These are phyloP conservation scores for Colletotrichum sp. DNA, from an alignment of 2,329 filamentous ascomycete genomes.

Conservation along the genomic window DNA sequence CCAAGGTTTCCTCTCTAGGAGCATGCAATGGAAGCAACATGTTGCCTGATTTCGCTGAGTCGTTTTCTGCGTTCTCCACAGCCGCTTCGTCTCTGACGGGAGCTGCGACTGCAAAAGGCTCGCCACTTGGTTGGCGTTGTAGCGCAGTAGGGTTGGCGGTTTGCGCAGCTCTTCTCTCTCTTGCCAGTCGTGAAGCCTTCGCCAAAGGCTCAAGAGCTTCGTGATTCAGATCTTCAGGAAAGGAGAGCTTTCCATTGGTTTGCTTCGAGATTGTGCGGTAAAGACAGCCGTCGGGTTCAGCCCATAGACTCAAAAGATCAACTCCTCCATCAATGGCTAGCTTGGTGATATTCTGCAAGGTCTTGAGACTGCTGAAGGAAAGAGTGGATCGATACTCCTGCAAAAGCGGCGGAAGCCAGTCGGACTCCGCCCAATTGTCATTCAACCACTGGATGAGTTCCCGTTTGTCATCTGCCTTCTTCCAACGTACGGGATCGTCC, in stretches of 20 bases:
- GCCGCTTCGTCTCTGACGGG: not conserved
- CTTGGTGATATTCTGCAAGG: not conserved
- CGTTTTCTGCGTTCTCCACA: not conserved
- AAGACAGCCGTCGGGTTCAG: slow-evolving; percentile 5
- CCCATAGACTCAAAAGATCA: slow-evolving; percentile 5
- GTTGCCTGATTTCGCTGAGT: not conserved
- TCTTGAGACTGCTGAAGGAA: not conserved
- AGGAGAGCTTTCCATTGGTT: not conserved
- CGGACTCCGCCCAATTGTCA: not conserved
- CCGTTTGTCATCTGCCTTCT: not conserved
- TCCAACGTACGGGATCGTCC: not conserved
- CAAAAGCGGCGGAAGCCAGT: slow-evolving; percentile 12
- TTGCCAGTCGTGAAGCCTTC: not conserved
- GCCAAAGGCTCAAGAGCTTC: not conserved
- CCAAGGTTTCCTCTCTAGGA: not conserved
- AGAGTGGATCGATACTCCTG: not conserved
- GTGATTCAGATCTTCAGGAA: not conserved
- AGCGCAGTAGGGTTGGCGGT: not conserved
- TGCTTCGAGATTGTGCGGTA: not conserved
- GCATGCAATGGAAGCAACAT: not conserved
- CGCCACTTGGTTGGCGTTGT: not conserved
- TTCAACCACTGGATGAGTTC: not conserved
- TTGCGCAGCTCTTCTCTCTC: not conserved
- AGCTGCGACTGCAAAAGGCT: not conserved
- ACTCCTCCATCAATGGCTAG: not conserved